Evolutionary conservation across 78 protist species (phyloP), one percentile per base, ranked within the genome.

Genomic region (Polysphondylium violaceum): DNA sequence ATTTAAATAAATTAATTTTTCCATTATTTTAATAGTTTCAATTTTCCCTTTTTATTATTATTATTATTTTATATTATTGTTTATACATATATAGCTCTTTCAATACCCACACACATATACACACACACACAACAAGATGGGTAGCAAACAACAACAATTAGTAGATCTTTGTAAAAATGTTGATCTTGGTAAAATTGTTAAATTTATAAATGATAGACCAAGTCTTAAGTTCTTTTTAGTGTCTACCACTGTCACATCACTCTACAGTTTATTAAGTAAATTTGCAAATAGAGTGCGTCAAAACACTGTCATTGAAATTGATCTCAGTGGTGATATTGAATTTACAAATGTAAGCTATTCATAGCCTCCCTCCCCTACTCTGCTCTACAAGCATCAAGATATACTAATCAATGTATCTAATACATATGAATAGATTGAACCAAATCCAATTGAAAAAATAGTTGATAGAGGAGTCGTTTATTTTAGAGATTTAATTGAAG

Each of bases 381-480:
- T n/a, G n/a, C n/a, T n/a, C n/a, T 40, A 38, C 35, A 19, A 12
- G 14, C 4, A 53, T 53, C 60, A 53, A 53, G 4, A 53, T 3
- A 12, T 53, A 53, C 21, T 14, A 3, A 12, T 12, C 14, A n/a
- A 53, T 53, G 21, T 53, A 53, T 47, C 23, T 12, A 47, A 47
- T 36, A 19, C n/a, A 36, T 63, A 9, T 0, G 19, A 16, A 36
- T 1, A 81, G 89, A 43, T 56, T 51, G 58, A 40, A 12, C 25
- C 35, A n/a, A 35, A n/a, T 17, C 50, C 64, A 41, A 47, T 81
- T 64, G 89, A 81, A 56, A 72, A 67, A 56, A n/a, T 43, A n/a
- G 23, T 81, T 0, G 77, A 81, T 6, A 63, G 72, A 81, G 40
- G 19, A 29, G 21, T 63, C 1, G 23, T 81, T 27, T 67, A 56